phyloP scores from a whole-genome alignment of 192 early-diverging fungal species.

The Paraglomus brasilianum region DNA sequence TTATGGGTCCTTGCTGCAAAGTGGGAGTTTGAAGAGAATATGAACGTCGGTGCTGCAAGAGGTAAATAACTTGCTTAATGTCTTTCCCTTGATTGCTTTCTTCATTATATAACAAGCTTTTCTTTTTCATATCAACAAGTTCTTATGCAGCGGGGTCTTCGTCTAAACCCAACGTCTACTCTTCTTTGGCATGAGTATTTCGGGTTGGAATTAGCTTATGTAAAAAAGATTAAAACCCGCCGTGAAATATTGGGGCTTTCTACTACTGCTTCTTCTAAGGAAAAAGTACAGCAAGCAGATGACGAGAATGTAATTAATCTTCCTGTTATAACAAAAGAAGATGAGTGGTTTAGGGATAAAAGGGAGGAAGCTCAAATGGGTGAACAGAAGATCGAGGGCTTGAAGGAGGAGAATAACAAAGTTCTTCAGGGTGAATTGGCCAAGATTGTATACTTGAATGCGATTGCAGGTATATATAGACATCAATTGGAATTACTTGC shows the following conservation, averaged over 20 bases:
- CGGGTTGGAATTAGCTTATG: conserved; percentile 84
- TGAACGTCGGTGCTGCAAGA: conserved; percentile 77
- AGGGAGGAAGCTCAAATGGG: conserved; percentile 39
- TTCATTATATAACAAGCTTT: not conserved
- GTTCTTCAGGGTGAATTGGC: conserved; percentile 75
- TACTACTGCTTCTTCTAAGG: conserved; percentile 29
- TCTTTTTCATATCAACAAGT: conserved; percentile 38
- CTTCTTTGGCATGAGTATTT: conserved; percentile 94
- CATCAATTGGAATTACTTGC: not conserved
- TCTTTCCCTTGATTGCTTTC: not conserved
- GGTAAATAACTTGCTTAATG: conserved; percentile 31
- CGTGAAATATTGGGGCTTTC: conserved; percentile 73
- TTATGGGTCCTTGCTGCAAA: conserved; percentile 92
- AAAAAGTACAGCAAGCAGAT: conserved; percentile 37
- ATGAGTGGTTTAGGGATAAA: conserved; percentile 35
- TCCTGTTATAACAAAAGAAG: conserved; percentile 55
- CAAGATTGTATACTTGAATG: conserved; percentile 74
- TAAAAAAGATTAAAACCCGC: conserved; percentile 82
- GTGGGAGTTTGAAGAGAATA: conserved; percentile 85
- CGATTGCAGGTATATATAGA: conserved; percentile 57
- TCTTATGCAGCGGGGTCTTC: conserved; percentile 81
- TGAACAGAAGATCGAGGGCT: conserved; percentile 48
- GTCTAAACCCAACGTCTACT: conserved; percentile 70
- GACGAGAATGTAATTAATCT: conserved; percentile 55
- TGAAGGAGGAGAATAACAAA: conserved; percentile 60